Evolutionary conservation across 2,329 filamentous ascomycete genomes (phyloP), one percentile per base, ranked within the genome.

Genomic region (Colletotrichum lentis): DNA sequence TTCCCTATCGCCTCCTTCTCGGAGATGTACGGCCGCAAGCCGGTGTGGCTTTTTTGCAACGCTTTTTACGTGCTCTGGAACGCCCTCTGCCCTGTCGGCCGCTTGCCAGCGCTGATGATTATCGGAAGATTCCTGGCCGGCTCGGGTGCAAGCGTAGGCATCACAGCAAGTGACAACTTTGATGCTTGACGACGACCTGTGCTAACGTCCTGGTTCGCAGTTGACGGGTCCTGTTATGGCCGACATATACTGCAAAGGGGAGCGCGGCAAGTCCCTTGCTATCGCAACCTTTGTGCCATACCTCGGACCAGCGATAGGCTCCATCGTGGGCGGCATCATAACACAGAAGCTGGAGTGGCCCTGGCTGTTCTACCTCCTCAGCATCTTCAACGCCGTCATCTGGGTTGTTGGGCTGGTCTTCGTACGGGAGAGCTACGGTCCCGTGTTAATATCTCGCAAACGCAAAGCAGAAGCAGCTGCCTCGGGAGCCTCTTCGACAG

Each of bases 51-150:
- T 53, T 58, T 73, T 43, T 78, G 75, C 67, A 77, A 75, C 41
- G 54, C 76, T 27, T 63, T 76, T 39, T 80, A 75, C 69, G 64
- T 78, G 27, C 70, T 69, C 11, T 80, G 78, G 54, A 81, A 75
- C 35, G 72, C 82, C 11, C 86, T 78, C 16, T 85, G 85, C 73
- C 86, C 86, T 0, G 74, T 85, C 22, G 81, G 84, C 1, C 81
- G 81, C 0, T 80, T 77, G 10, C 73, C 86, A 20, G 78, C 76
- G 20, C 74, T 82, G 57, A 80, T 90, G 47, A 83, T 89, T 58
- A 81, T 78, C 4, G 88, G 90, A 71, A 85, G 89, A 1, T 85
- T 91, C 71, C 71, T 91, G 2, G 83, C 85, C 5, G 91, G 90
- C 6, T 72, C 72, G 1, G 78, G 77, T 0, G 77, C 77, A 1